Base-by-base conservation (phyloP, 495 filamentous ascomycete genomes). In the Podospora pseudopauciseta region DNA sequence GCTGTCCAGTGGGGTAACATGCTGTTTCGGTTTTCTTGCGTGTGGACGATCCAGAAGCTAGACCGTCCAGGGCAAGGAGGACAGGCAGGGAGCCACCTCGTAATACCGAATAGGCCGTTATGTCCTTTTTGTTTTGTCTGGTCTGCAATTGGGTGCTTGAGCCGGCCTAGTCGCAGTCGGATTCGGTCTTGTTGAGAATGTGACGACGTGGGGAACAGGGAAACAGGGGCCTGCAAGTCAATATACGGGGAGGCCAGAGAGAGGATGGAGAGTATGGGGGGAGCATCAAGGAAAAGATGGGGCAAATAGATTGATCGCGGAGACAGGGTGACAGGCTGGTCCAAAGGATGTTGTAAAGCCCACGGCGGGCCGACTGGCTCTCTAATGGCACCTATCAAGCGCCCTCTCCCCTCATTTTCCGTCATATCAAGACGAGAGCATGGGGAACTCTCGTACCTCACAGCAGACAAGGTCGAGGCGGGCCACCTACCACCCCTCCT, bases 271-370 rank as follows among this genome's bases (percentile, higher is more conserved):
- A 69, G 68, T 65, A 70, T 60, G 54, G 34, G 28, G 34, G 65
- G 67, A 70, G 68, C 63, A 69, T 65, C 64, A 71, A 58, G 68
- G 64, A 71, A 71, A 71, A 71, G 71, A 68, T 71, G 73, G 70
- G 59, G 62, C 67, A 71, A 71, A 77, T 77, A 74, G 69, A 77
- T 75, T 77, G 73, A 55, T 34, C 63, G 70, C 64, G 75, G 73
- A 74, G 70, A 70, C 59, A 28, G 64, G 13, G 11, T 63, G 56
- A 63, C 39, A 59, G 71, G 69, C 69, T 71, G 64, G 68, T 59
- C 68, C 71, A 69, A 71, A 64, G 68, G 68, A 70, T 71, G 55
- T 26, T 59, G 39, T 4, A n/a, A 65, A 65, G 64, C 19, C 59
- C 56, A 55, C 64, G 27, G 59, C 68, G 65, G 65, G 65, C 68